These are phyloP conservation scores for Pneumocystis oryctolagi DNA, from an alignment of 1,139 yeast genomes.

Conservation along the genomic window DNA sequence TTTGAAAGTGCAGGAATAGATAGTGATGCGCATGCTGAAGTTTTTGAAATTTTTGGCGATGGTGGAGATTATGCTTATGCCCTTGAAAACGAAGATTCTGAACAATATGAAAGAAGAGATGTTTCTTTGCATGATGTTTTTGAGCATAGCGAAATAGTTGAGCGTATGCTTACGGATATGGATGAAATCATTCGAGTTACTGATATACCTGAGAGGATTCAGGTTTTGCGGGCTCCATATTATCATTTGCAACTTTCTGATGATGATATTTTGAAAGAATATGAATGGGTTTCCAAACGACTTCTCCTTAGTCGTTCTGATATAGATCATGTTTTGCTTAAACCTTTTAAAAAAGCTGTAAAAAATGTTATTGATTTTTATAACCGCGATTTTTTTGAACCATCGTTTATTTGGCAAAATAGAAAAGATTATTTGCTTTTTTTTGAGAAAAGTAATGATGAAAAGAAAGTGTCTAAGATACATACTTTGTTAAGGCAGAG, in stretches of 20 bases:
- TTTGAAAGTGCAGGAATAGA: constrained; percentile 65
- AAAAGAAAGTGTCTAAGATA: constrained; percentile 21
- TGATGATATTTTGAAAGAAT: constrained; percentile 56
- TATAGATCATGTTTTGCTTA: constrained; percentile 31
- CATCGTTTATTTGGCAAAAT: constrained; percentile 93
- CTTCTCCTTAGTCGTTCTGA: constrained; percentile 4
- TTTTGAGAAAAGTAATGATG: constrained; percentile 41
- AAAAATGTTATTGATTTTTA: constrained; percentile 65
- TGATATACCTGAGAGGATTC: constrained; percentile 88
- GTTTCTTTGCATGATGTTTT: constrained; percentile 69
- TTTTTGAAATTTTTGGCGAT: constrained; percentile 90
- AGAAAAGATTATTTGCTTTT: constrained; percentile 69
- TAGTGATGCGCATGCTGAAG: constrained; percentile 81
- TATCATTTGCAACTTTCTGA: constrained; percentile 48
- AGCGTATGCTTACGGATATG: constrained; percentile 78
- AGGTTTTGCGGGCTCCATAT: constrained; percentile 47
- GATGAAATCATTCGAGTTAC: constrained; percentile 76
- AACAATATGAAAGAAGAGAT: constrained; percentile 30
- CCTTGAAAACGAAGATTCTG: constrained; percentile 39
- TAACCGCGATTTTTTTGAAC: constrained; percentile 67
- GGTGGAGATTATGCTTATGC: constrained; percentile 99
- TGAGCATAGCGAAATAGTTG: constrained; percentile 85
- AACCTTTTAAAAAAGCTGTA: constrained; percentile 57
- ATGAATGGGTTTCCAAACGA: constrained; percentile 54
- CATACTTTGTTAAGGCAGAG: constrained; percentile 38